Evolutionary conservation across 1,284 basidiomycete species (phyloP).

Genomic region (Cryptococcus sp.): DNA sequence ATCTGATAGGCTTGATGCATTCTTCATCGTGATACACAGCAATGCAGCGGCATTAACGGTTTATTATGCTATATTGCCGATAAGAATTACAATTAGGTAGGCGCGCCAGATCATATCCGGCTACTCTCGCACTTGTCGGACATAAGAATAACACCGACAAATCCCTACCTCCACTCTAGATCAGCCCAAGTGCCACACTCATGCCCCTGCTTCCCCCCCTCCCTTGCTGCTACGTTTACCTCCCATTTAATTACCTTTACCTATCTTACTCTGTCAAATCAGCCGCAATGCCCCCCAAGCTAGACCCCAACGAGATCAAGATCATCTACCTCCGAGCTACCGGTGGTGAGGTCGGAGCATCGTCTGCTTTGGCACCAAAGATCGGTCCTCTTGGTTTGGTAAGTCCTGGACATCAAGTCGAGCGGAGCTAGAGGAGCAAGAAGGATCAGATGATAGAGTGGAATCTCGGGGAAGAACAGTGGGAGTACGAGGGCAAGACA

Average conservation of each 20-base stretch:
- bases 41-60: too few species aligned
- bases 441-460: too few species aligned
- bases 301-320: constrained; percentile 50
- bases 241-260: too few species aligned
- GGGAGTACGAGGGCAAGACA: background rate
- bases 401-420: too few species aligned
- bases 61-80: too few species aligned
- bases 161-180: background rate
- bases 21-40: too few species aligned
- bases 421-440: too few species aligned
- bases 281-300: constrained; percentile 47
- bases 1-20: background rate
- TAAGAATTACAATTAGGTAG: background rate
- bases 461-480: too few species aligned
- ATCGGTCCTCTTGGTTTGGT: constrained; percentile 99
- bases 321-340: constrained; percentile 99
- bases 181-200: constrained; percentile 2
- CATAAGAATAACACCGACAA: background rate
- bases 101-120: background rate
- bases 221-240: too few species aligned
- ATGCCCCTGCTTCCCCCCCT: too few species aligned
- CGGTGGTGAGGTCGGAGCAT: constrained; percentile 99
- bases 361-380: constrained; percentile 97
- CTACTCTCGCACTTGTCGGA: background rate
- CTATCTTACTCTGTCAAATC: too few species aligned